These are phyloP conservation scores for Candida sakaeoensis DNA, from an alignment of 805 yeast genomes.

Conservation along the genomic window DNA sequence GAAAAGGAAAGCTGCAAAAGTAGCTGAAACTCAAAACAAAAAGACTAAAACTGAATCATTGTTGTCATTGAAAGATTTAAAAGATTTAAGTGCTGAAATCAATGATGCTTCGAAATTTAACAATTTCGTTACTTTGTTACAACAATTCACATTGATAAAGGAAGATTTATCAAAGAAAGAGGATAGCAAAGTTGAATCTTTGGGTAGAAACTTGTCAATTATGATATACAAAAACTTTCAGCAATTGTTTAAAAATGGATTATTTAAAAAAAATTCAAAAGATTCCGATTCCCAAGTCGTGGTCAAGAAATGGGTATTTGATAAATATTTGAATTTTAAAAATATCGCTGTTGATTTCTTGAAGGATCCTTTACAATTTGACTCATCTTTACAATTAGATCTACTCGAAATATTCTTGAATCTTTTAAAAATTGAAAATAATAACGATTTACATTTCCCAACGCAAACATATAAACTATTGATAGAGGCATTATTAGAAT, in stretches of 20 bases:
- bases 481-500: constrained; percentile 26
- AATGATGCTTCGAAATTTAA: constrained; percentile 48
- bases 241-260: constrained; percentile 39
- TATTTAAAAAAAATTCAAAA: constrained; percentile 29
- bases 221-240: constrained; percentile 48
- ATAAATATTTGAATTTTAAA: constrained; percentile 55
- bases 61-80: constrained; percentile 19
- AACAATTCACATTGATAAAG: constrained; percentile 28
- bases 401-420: constrained; percentile 53
- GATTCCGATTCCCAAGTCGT: constrained; percentile 47
- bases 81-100: constrained; percentile 26
- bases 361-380: constrained; percentile 36
- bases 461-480: constrained; percentile 45
- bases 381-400: constrained; percentile 51
- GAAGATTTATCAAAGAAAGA: constrained; percentile 16
- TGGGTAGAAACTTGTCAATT: constrained; percentile 39
- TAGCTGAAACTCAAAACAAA: constrained; percentile 7
- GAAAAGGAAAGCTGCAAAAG: constrained; percentile 18
- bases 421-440: constrained; percentile 54
- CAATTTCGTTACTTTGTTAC: constrained; percentile 46
- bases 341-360: constrained; percentile 40
- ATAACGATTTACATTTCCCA: constrained; percentile 65
- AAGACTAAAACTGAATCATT: constrained; percentile 2
- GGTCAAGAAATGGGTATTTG: constrained; percentile 56
- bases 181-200: constrained; percentile 20